Evolutionary conservation across 169 alveolate species (phyloP).

Genomic region (Miamiensis avidus): DNA sequence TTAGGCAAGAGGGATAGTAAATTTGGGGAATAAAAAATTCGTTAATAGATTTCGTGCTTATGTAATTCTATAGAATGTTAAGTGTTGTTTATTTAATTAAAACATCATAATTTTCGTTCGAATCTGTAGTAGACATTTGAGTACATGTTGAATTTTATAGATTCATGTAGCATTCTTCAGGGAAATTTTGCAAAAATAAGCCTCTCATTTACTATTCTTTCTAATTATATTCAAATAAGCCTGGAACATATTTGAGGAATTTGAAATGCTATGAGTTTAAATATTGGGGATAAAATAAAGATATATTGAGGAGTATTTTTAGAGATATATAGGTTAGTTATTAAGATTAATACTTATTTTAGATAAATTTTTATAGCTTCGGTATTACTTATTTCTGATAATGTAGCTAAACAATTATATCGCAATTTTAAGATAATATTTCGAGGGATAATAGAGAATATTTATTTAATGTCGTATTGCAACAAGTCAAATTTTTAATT

Average conservation of each 20-base stretch:
- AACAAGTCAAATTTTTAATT: background rate
- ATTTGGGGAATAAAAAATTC: too few relatives aligned
- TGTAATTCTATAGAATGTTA: background rate
- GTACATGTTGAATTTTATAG: too few relatives aligned
- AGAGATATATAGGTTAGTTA: background rate
- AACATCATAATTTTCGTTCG: background rate
- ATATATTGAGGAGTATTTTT: too few relatives aligned
- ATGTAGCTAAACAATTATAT: background rate
- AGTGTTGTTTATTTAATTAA: background rate
- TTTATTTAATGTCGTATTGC: too few relatives aligned
- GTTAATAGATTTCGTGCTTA: too few relatives aligned
- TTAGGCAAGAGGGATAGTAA: too few relatives aligned
- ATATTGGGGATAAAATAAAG: background rate
- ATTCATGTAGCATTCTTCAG: background rate
- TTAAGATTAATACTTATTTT: too few relatives aligned
- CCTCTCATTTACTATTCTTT: background rate
- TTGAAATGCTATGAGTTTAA: background rate
- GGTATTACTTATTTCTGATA: background rate
- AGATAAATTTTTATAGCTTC: background rate
- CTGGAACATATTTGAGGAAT: background rate
- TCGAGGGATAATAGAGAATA: background rate
- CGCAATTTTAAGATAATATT: background rate
- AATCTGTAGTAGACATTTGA: background rate
- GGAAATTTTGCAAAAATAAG: background rate
- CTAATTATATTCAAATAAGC: background rate